Evolutionary conservation across 306 rosid genomes (phyloP).

Genomic region (Rosa chinensis): DNA sequence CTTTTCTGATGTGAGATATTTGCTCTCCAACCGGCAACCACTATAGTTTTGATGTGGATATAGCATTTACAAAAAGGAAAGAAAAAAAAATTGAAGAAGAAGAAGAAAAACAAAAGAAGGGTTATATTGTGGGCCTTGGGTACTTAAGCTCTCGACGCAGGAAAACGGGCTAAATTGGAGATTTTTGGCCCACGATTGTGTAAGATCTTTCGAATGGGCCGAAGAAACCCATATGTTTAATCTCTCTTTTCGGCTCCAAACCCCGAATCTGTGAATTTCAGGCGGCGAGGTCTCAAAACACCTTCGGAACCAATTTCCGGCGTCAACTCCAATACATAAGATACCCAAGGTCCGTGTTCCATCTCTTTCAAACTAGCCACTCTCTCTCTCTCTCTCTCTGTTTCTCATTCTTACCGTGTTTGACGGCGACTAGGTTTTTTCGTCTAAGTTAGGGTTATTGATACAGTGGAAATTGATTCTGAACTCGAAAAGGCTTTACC

Average conservation of each 20-base stretch:
- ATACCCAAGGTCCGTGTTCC: background rate
- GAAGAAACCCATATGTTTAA: background rate
- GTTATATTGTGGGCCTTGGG: background rate
- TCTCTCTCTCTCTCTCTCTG: background rate
- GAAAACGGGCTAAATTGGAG: too few species aligned
- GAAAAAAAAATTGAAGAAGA: too few species aligned
- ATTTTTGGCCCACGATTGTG: too few species aligned
- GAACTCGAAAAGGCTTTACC: background rate
- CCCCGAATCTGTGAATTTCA: background rate
- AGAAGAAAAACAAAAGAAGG: too few species aligned
- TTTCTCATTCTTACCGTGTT: background rate
- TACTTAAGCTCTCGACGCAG: background rate
- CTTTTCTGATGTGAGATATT: too few species aligned
- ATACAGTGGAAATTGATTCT: background rate
- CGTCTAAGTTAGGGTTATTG: too few species aligned
- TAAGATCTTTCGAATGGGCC: background rate
- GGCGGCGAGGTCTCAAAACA: background rate
- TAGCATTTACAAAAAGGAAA: too few species aligned
- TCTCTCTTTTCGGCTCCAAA: background rate
- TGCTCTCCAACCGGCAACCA: too few species aligned
- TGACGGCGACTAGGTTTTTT: background rate
- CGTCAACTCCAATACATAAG: background rate
- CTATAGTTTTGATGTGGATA: too few species aligned
- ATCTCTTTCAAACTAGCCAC: background rate
- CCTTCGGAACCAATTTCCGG: background rate